Percentiles rank a stretch among this genome's conserved stretches.
Evolutionary conservation across 306 rosid genomes (phyloP).

Genomic region (Inga leiocalycina): DNA sequence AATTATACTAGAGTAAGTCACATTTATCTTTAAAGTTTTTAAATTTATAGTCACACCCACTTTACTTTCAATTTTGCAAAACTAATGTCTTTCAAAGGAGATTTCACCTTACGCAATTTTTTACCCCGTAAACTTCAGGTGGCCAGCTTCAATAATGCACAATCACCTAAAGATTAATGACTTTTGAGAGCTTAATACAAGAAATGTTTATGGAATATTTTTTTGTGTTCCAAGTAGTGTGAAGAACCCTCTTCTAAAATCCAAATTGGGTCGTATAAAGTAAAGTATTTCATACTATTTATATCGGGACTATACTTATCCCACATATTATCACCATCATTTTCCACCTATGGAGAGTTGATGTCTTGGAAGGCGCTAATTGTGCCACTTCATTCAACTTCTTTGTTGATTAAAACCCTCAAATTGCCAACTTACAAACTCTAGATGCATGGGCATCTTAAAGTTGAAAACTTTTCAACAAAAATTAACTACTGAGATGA

Average conservation of each 20-base stretch:
- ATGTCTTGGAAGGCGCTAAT: neutral
- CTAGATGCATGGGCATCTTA: neutral
- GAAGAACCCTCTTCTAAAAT: neutral
- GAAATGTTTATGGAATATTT: neutral
- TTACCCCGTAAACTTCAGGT: neutral
- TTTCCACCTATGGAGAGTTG: neutral
- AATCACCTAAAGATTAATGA: neutral
- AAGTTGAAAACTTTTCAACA: neutral
- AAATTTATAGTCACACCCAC: neutral
- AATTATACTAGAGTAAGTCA: neutral
- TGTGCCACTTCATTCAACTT: neutral
- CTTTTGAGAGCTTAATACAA: neutral
- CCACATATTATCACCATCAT: neutral
- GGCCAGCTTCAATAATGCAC: neutral
- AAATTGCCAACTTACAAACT: neutral
- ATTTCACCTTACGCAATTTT: neutral
- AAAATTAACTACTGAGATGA: neutral
- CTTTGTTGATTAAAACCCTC: neutral
- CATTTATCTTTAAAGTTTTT: neutral
- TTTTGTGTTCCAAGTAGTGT: neutral
- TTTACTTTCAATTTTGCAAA: neutral
- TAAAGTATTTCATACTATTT: neutral
- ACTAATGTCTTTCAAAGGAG: neutral
- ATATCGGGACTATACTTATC: neutral
- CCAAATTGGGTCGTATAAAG: neutral